A percentile compares a stretch with the other conserved stretches of the same genome.
These are phyloP conservation scores for Diversispora epigaea DNA, from an alignment of 192 early-diverging fungal genomes.

Conservation along the genomic window DNA sequence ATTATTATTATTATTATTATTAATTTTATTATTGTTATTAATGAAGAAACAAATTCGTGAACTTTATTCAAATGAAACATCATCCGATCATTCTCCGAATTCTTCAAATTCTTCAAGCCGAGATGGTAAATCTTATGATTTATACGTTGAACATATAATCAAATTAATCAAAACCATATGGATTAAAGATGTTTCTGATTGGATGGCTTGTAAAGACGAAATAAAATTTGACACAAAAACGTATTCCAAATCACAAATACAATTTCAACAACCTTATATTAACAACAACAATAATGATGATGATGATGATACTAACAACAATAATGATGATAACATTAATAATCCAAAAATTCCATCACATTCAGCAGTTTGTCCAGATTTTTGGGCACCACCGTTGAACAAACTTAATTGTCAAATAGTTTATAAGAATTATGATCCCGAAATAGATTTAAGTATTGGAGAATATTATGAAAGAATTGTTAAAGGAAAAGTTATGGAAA, in stretches of 20 bases:
- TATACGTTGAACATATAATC: slow-evolving; percentile 5
- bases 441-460: slow-evolving; percentile 37
- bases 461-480: slow-evolving; percentile 40
- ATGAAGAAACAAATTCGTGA: slow-evolving; percentile 26
- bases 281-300: not conserved
- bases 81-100: not conserved
- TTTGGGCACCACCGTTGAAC: slow-evolving; percentile 41
- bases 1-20: not conserved
- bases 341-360: slow-evolving; percentile 19
- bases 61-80: not conserved
- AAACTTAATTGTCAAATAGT: slow-evolving; percentile 41
- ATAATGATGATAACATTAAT: not conserved
- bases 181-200: not conserved
- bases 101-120: not conserved
- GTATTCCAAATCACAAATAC: not conserved
- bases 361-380: slow-evolving; percentile 40
- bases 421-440: slow-evolving; percentile 41
- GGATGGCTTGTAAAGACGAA: not conserved
- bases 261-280: not conserved
- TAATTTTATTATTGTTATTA: not conserved
- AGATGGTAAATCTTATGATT: slow-evolving; percentile 1
- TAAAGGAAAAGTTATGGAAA: slow-evolving; percentile 34
- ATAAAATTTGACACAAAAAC: not conserved
- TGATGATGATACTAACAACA: not conserved
- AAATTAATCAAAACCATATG: slow-evolving; percentile 6